Base-by-base conservation (phyloP, 2,329 filamentous ascomycete genomes). In the Beauveria medogensis region DNA sequence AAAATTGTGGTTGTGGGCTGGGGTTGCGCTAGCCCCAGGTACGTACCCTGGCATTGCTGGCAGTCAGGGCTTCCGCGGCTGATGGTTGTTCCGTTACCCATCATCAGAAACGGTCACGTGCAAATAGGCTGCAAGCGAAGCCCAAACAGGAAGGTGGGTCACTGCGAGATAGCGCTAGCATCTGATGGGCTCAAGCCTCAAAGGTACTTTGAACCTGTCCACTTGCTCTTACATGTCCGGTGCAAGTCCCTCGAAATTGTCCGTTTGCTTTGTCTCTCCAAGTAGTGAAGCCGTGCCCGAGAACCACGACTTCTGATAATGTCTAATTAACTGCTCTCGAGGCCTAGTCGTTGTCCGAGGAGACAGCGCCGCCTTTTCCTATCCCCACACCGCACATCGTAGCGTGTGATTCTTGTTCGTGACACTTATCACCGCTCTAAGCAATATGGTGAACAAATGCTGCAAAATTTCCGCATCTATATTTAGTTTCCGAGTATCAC, bases 1-100 rank as follows among this genome's bases (percentile, higher is more conserved):
- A 68, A 69, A 73, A 72, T 73, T 74, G 71, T 74, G 72, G 69
- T 74, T 75, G 73, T 75, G 74, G 72, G 69, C 66, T 68, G 46
- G 43, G 69, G 67, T 63, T 69, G 69, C 70, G 69, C 70, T 74
- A 71, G 71, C 69, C 67, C 66, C 62, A 53, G 65, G 69, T 73
- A 73, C 72, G 69, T 72, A 70, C 68, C 50, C 66, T 34, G 30
- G 30, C 30, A 34, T 10, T 14, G 30, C 5, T 12, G 30, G 47
- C 53, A 41, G 52, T 60, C 62, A 69, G 70, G 69, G 71, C 65
- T 70, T 63, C 28, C 16, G 1, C 55, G 55, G 55, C 20, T 10
- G 10, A 57, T 50, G 22, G 55, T 57, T 57, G 34, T 50, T 57
- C 55, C 55, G 46, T 6, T 22, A 20, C 7, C 2, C 16, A 4